Base-by-base conservation (phyloP, 257 asterid species). In the Osmanthus fragrans region DNA sequence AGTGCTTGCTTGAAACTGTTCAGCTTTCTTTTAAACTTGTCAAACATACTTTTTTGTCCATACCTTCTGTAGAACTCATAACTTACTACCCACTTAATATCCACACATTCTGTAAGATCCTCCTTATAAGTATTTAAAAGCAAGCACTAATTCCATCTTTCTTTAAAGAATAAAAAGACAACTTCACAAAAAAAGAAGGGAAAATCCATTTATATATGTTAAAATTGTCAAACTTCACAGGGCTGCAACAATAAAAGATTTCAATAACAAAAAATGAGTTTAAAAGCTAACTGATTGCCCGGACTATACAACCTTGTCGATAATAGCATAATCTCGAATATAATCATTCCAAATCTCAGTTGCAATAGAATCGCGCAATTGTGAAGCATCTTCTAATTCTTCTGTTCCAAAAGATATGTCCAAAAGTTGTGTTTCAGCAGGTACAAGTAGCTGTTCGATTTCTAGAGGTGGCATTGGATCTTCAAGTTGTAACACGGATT, bases 311-410 rank as follows among this genome's bases (percentile, higher is more conserved):
- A 77, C 82, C 49, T 73, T 79, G 70, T 80, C 80, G 51, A 76
- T 70, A 73, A 49, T 49, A 74, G 77, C 78, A 63, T 33, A 80
- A 77, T 76, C 79, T 45, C 80, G 49, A 10, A 81, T 58, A 84
- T 76, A 82, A 66, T 79, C 80, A 56, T 79, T 77, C 85, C 90
- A 86, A 21, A 81, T 76, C 68, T 81, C 88, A 63, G 87, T 67
- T 72, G 83, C 81, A 65, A 82, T 75, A 72, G 71, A 72, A 73
- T 75, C 86, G 42, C 85, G 58, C 66, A 74, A 66, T 66, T 65
- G 74, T 25, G 82, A 67, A 34, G 76, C 84, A 36, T 71, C 74
- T 73, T 80, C 85, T 23, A 40, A 47, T 49, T 80, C 83, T 58
- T 78, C 83, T 2, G 70, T 74, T 73, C 78, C 79, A 33, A 81